Evolutionary conservation across 2,329 filamentous ascomycete genomes (phyloP).

Genomic region (Cladorrhinum sp.): DNA sequence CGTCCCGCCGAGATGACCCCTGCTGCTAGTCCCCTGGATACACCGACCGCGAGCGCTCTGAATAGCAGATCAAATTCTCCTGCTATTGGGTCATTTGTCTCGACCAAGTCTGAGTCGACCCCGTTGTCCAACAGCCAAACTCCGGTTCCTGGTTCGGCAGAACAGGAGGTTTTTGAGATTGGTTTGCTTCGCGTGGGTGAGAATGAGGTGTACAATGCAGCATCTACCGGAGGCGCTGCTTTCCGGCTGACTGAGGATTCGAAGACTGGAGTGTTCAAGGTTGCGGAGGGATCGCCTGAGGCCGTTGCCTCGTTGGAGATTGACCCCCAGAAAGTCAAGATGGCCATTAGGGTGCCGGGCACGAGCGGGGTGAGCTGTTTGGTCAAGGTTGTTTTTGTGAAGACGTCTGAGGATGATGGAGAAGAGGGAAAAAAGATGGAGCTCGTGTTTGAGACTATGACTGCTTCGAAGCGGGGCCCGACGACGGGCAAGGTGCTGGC

Average conservation of each 20-base stretch:
- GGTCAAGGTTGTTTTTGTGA: slow-evolving; percentile 15
- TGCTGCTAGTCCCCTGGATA: slow-evolving; percentile 9
- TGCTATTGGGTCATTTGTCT: not conserved
- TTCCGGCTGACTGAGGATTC: slow-evolving; percentile 15
- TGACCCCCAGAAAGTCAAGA: slow-evolving; percentile 16
- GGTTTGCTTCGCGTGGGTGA: slow-evolving; percentile 10
- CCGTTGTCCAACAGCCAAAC: not conserved
- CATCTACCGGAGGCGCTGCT: not conserved
- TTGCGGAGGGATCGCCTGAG: slow-evolving; percentile 1
- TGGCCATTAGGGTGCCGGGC: slow-evolving; percentile 10
- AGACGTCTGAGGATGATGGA: not conserved
- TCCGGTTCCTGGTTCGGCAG: not conserved
- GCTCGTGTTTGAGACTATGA: slow-evolving; percentile 24
- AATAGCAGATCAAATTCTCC: slow-evolving; percentile 17
- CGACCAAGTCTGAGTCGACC: slow-evolving; percentile 4
- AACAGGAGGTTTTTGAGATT: slow-evolving; percentile 18
- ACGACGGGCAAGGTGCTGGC: slow-evolving; percentile 26
- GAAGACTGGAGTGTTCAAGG: slow-evolving; percentile 12
- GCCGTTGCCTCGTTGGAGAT: slow-evolving; percentile 1
- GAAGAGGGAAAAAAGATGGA: slow-evolving; percentile 3
- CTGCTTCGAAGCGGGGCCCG: slow-evolving; percentile 10
- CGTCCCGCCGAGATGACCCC: not conserved
- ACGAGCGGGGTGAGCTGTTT: slow-evolving; percentile 12
- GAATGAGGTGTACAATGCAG: slow-evolving; percentile 9
- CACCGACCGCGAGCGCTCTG: slow-evolving; percentile 8